Conservation (phyloP, 768 basidiomycete species). For the Nevesoporus exiguus region DNA sequence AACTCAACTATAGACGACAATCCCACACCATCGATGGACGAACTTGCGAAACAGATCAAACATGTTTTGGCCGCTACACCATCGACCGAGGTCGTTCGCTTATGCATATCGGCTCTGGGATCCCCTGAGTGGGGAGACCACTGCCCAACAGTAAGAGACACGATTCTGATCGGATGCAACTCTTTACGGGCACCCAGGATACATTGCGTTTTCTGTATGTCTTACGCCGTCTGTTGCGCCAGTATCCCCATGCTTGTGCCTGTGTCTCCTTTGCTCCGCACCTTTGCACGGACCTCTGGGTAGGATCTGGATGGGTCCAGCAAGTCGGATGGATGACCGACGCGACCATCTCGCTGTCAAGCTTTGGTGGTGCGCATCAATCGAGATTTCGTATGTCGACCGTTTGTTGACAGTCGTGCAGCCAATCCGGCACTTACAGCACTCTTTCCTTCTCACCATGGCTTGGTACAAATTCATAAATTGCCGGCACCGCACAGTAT, state of each 20-base stretch:
- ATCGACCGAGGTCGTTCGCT: slow-evolving; percentile 42
- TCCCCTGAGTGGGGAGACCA: slow-evolving; percentile 70
- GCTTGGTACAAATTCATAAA: slow-evolving; percentile 72
- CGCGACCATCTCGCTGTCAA: slow-evolving; percentile 65
- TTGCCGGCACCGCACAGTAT: slow-evolving; percentile 75
- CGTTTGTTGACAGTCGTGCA: slow-evolving; percentile 30
- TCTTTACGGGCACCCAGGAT: slow-evolving; percentile 41
- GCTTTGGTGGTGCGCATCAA: slow-evolving; percentile 67
- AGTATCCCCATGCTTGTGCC: slow-evolving; percentile 58
- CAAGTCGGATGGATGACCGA: slow-evolving; percentile 81
- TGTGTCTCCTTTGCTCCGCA: slow-evolving; percentile 66
- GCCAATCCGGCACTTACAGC: slow-evolving; percentile 73
- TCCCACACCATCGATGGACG: slow-evolving; percentile 15
- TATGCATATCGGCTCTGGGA: slow-evolving; percentile 63
- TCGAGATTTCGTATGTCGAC: background rate
- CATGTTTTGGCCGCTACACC: slow-evolving; percentile 25
- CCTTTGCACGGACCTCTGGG: slow-evolving; percentile 55
- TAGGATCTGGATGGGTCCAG: slow-evolving; percentile 67
- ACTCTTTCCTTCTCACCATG: slow-evolving; percentile 83
- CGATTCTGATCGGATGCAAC: background rate
- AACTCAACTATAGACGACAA: slow-evolving; percentile 14
- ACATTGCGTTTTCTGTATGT: slow-evolving; percentile 70
- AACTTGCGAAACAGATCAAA: slow-evolving; percentile 32
- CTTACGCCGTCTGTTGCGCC: slow-evolving; percentile 59
- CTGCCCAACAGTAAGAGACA: slow-evolving; percentile 44